A percentile compares a stretch with the other conserved stretches of the same genome.
phyloP scores from a whole-genome alignment of 345 rosid species.

The Murraya koenigii region DNA sequence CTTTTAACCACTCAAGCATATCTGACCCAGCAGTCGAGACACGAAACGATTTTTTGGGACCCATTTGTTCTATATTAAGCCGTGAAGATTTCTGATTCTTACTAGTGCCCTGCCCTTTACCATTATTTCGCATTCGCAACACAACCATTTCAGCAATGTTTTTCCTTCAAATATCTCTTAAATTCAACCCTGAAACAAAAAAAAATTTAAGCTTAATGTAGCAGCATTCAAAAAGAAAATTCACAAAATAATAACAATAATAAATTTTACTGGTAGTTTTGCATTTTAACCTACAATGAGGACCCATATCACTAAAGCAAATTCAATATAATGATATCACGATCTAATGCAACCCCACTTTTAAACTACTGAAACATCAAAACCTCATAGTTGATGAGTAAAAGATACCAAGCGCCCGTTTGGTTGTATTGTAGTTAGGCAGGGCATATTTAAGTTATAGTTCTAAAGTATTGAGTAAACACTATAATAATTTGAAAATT shows the following conservation, averaged over 20 bases:
- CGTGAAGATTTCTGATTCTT: constrained; percentile 1
- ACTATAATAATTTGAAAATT: no score
- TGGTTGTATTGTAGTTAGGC: no score
- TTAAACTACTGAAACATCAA: not conserved
- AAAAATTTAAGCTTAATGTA: not conserved
- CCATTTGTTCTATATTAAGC: not conserved
- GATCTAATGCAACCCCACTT: not conserved
- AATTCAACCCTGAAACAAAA: not conserved
- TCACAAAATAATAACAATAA: not conserved
- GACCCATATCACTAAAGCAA: not conserved
- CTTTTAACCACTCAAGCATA: constrained; percentile 18
- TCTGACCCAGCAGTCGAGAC: not conserved
- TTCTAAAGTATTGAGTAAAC: no score
- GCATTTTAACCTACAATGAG: not conserved
- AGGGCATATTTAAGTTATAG: no score
- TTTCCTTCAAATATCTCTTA: not conserved
- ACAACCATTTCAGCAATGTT: constrained; percentile 7
- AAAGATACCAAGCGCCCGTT: no score
- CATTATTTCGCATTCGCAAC: not conserved
- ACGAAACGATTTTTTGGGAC: not conserved
- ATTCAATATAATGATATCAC: not conserved
- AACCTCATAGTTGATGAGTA: not conserved
- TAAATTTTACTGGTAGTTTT: not conserved
- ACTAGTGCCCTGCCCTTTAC: not conserved
- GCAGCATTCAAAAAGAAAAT: not conserved